Percentiles rank a stretch among this genome's conserved stretches.
phyloP scores from a whole-genome alignment of 495 filamentous ascomycete species.

The Sordaria brevicollis region DNA sequence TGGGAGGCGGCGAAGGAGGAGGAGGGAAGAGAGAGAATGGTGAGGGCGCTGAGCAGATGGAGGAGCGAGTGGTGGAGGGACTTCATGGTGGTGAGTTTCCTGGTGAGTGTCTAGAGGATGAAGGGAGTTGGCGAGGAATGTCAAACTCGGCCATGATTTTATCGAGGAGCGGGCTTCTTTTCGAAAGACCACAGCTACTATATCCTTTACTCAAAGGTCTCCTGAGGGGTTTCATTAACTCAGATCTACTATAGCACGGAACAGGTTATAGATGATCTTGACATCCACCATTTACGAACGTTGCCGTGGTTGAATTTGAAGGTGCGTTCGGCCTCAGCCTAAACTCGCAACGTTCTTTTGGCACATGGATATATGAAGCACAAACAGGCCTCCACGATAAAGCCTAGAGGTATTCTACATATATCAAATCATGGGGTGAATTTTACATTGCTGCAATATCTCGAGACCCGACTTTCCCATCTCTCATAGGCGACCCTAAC shows the following conservation, averaged over 20 bases:
- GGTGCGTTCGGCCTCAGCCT: background rate
- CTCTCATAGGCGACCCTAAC: too few relatives aligned
- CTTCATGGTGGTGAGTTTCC: background rate
- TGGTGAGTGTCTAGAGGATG: background rate
- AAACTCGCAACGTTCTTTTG: background rate
- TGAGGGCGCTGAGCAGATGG: background rate
- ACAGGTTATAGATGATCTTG: background rate
- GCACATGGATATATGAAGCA: too few relatives aligned
- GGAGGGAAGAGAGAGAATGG: background rate
- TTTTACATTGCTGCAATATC: too few relatives aligned
- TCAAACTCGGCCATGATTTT: background rate
- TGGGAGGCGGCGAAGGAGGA: slow-evolving; percentile 15
- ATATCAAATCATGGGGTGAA: too few relatives aligned
- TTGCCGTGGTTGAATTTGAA: background rate
- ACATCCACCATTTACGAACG: background rate
- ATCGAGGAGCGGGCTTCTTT: background rate
- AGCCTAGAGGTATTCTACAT: background rate
- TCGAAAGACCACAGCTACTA: background rate
- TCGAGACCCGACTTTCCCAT: too few relatives aligned
- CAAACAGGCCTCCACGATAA: background rate
- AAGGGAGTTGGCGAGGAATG: background rate
- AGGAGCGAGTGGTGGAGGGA: background rate
- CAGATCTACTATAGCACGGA: background rate
- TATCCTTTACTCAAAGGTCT: background rate
- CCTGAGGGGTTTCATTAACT: background rate